phyloP scores from a whole-genome alignment of 2,329 filamentous ascomycete genomes.

The Pseudogymnoascus destructans region DNA sequence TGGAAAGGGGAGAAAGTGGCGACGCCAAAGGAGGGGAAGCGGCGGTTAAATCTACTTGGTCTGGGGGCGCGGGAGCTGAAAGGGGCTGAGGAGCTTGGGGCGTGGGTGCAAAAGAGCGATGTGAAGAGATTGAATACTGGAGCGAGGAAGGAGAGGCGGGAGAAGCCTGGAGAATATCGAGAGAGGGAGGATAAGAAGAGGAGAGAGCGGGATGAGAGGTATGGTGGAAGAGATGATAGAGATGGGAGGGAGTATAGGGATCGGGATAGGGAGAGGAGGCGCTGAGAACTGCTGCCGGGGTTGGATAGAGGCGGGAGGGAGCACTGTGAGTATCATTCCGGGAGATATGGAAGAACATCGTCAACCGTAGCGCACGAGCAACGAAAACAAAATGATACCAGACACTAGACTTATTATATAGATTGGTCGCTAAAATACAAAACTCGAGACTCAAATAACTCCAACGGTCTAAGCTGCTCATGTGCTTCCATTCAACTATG shows the following conservation, averaged over 20 bases:
- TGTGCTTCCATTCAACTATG: constrained; percentile 1
- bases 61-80: constrained; percentile 76
- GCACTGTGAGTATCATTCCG: neutral
- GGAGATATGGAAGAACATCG: neutral
- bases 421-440: neutral
- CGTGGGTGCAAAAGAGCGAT: constrained; percentile 61
- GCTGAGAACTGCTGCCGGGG: constrained; percentile 23
- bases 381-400: constrained; percentile 1
- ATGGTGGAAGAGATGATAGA: constrained; percentile 28
- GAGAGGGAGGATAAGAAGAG: constrained; percentile 30
- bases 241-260: constrained; percentile 27
- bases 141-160: constrained; percentile 32
- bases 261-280: constrained; percentile 24
- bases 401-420: neutral
- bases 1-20: constrained; percentile 60
- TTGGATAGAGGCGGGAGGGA: constrained; percentile 16
- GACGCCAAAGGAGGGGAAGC: constrained; percentile 52
- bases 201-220: constrained; percentile 28
- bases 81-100: constrained; percentile 58
- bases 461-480: neutral
- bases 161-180: constrained; percentile 24
- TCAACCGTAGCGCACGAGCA: constrained; percentile 20
- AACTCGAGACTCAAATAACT: neutral
- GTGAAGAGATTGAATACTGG: constrained; percentile 33
- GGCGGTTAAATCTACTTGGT: constrained; percentile 52